Conservation (phyloP, 2,329 filamentous ascomycete genomes). For the Colletotrichum tofieldiae region DNA sequence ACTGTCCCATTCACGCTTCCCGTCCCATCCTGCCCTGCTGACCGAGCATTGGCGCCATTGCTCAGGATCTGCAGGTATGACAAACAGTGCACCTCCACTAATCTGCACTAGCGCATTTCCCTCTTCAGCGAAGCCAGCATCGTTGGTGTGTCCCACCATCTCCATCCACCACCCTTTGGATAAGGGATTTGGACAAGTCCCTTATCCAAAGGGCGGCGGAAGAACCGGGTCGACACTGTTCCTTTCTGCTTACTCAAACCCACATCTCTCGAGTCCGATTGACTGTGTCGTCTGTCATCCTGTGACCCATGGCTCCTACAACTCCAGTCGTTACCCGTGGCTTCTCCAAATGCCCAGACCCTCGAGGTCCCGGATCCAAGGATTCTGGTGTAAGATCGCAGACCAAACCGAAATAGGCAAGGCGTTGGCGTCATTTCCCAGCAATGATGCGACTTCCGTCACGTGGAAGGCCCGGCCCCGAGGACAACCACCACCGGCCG, state of each 20-base stretch:
- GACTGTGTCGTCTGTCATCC: neutral
- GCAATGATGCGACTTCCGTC: constrained; percentile 33
- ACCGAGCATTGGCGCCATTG: constrained; percentile 37
- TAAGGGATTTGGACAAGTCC: neutral
- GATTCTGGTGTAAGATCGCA: constrained; percentile 24
- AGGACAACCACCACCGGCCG: constrained; percentile 30
- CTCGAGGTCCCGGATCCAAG: neutral
- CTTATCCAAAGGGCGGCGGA: constrained; percentile 4
- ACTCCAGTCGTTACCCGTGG: neutral
- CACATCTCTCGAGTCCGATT: too few relatives aligned
- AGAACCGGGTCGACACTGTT: constrained; percentile 5
- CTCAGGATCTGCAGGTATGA: constrained; percentile 39
- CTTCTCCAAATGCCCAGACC: neutral
- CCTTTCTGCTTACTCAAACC: neutral
- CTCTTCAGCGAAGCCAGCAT: constrained; percentile 22
- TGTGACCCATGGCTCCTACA: too few relatives aligned
- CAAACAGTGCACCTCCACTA: constrained; percentile 35
- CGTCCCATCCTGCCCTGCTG: constrained; percentile 27
- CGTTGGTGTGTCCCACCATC: constrained; percentile 3
- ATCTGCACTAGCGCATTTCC: constrained; percentile 28
- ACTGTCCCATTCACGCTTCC: constrained; percentile 1
- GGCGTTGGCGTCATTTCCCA: constrained; percentile 35
- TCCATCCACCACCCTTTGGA: neutral
- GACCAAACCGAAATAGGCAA: constrained; percentile 18
- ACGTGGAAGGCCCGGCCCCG: constrained; percentile 30